Base-by-base conservation (phyloP, 176 grass and related monocot genomes). In the Eleusine indica region DNA sequence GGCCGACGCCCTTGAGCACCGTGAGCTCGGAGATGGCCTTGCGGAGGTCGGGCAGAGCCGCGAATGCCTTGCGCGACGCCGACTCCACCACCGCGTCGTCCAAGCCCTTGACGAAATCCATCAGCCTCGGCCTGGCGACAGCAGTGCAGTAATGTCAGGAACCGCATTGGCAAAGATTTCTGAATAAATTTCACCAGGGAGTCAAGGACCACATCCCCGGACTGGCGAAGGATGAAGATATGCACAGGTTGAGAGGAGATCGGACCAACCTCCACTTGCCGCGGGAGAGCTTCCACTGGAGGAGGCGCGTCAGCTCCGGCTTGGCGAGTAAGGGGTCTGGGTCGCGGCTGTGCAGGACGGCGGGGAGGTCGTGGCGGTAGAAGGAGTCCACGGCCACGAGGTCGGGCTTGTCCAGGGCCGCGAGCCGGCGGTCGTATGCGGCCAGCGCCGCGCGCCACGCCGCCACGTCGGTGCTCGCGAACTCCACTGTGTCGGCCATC, bases 201-300 rank as follows among this genome's bases (percentile, higher is more conserved):
- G 32, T 35, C 32, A 35, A 49, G 10, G 14, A 48, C 18, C 64
- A 73, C 0, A 57, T 44, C 44, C 43, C 41, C 58, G 4, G 52
- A 82, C 53, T 19, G 14, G 49, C 17, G 4, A 57, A 57, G 17
- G 17, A 21, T 21, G 5, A 19, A 56, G 7, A 22, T 21, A 21
- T 60, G 49, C 49, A 52, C 56, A 29, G n/a, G 8, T 29, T 63
- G 60, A 29, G 60, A n/a, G n/a, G 37, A 25, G 25, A 25, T 25
- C 25, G 25, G 29, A 58, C 39, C 3, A 38, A 95, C 95, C 91
- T 93, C 92, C 96, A 98, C 87, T 98, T 94, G 3, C 96, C 91
- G 63, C 96, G 86, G 16, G 89, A 86, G 87, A 98, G 96, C 89
- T 98, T 98, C 96, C 96, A 98, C 84, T 93, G 82, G 79, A 98